A percentile compares a stretch with the other conserved stretches of the same genome.
Evolutionary conservation across 805 yeast genomes (phyloP).

Genomic region (Wickerhamiella shivajii): DNA sequence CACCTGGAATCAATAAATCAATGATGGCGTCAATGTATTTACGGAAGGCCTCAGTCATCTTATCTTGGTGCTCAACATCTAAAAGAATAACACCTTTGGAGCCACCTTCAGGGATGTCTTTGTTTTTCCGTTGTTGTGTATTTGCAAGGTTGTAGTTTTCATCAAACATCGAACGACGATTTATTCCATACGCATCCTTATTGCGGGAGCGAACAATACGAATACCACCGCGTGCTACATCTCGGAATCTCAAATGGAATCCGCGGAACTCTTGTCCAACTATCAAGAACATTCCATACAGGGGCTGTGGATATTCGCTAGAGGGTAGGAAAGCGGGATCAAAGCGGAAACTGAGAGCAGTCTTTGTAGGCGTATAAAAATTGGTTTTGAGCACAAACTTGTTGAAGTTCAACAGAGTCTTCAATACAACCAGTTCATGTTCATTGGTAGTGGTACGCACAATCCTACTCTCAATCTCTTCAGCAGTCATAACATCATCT

Average conservation of each 20-base stretch:
- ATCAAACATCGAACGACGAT: constrained; percentile 80
- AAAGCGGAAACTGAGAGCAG: constrained; percentile 85
- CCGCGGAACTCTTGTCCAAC: constrained; percentile 97
- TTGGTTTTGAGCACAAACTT: constrained; percentile 81
- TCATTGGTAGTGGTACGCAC: constrained; percentile 57
- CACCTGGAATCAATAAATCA: constrained; percentile 62
- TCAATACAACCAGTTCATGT: constrained; percentile 65
- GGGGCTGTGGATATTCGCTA: constrained; percentile 80
- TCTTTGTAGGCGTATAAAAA: constrained; percentile 85
- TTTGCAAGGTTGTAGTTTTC: constrained; percentile 92
- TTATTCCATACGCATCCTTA: constrained; percentile 68
- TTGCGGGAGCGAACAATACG: constrained; percentile 84
- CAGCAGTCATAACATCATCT: constrained; percentile 57
- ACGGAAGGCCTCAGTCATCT: constrained; percentile 72
- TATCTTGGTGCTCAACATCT: constrained; percentile 53
- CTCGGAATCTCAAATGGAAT: constrained; percentile 92
- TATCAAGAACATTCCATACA: constrained; percentile 87
- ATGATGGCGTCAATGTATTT: constrained; percentile 86
- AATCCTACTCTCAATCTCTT: constrained; percentile 57
- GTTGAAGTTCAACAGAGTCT: constrained; percentile 73
- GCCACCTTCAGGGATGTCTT: constrained; percentile 98
- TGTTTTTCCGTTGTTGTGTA: constrained; percentile 92
- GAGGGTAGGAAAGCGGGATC: constrained; percentile 74
- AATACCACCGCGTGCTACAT: constrained; percentile 96
- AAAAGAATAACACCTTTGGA: constrained; percentile 91